Conservation (phyloP, 1,284 basidiomycete species). For the Rhodotorula sp. region DNA sequence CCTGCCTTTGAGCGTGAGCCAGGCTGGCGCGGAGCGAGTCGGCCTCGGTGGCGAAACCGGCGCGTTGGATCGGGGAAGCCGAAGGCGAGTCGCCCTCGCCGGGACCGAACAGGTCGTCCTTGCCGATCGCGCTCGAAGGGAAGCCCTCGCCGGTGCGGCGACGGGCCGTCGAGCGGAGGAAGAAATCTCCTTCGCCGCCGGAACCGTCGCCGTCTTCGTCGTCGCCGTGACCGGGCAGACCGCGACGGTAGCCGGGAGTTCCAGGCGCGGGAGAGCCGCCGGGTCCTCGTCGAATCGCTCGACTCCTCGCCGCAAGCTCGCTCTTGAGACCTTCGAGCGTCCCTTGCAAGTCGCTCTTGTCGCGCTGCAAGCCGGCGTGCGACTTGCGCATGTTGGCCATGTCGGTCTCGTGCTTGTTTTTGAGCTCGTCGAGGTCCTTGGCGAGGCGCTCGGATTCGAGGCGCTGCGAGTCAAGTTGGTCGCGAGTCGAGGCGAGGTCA, state of each 20-base stretch:
- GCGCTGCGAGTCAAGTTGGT: conserved; percentile 78
- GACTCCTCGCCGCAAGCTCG: conserved; percentile 58
- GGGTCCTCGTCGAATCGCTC: conserved; percentile 33
- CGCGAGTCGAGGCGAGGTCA: conserved; percentile 68
- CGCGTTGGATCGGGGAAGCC: conserved; percentile 47
- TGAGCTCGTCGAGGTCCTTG: conserved; percentile 67
- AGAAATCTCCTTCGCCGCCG: conserved; percentile 29
- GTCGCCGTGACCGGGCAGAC: conserved; percentile 54
- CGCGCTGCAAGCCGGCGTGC: conserved; percentile 79
- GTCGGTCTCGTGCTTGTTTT: conserved; percentile 85
- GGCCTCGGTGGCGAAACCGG: conserved; percentile 60
- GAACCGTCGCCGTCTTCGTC: conserved; percentile 50
- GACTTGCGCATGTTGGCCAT: conserved; percentile 84
- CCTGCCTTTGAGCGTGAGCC: conserved; percentile 67
- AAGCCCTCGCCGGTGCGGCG: conserved; percentile 59
- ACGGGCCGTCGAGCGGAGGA: conserved; percentile 56
- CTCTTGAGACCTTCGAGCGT: conserved; percentile 69
- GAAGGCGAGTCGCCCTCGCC: conserved; percentile 47
- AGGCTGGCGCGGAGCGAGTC: conserved; percentile 72
- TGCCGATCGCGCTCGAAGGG: conserved; percentile 44
- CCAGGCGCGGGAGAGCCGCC: conserved; percentile 29
- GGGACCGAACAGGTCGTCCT: conserved; percentile 48
- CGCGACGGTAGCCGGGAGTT: conserved; percentile 28
- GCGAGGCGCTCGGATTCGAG: conserved; percentile 76
- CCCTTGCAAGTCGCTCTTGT: conserved; percentile 85